phyloP scores from a whole-genome alignment of 805 yeast species.

The Kodamaea restingae region DNA sequence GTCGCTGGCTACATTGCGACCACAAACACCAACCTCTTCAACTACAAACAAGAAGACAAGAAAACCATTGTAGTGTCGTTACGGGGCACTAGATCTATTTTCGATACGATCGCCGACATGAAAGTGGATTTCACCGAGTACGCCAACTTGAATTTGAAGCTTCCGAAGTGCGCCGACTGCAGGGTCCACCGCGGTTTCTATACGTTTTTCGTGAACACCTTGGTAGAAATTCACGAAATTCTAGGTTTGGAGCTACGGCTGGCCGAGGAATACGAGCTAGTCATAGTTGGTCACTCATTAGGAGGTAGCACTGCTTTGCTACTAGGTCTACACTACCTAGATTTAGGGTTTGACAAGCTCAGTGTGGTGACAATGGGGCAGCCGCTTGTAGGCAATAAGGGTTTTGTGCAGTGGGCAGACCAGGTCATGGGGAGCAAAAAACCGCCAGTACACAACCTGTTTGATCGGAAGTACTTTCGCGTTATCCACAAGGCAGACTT shows the following conservation, averaged over 20 bases:
- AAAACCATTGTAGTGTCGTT: conserved; percentile 32
- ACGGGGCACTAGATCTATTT: conserved; percentile 41
- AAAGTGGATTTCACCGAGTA: conserved; percentile 33
- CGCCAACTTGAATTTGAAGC: conserved; percentile 16
- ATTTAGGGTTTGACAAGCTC: conserved; percentile 28
- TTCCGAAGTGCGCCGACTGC: conserved; percentile 33
- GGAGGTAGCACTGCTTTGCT: conserved; percentile 42
- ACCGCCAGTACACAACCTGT: conserved; percentile 18
- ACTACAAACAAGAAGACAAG: conserved; percentile 12
- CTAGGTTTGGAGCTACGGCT: conserved; percentile 18
- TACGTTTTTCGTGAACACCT: conserved; percentile 26
- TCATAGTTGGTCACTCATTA: conserved; percentile 28
- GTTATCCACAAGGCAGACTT: conserved; percentile 27
- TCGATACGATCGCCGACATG: conserved; percentile 38
- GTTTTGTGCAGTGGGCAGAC: conserved; percentile 37
- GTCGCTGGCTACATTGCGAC: conserved; percentile 39
- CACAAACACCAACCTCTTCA: conserved; percentile 25
- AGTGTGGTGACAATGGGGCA: conserved; percentile 42
- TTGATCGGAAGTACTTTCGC: conserved; percentile 17
- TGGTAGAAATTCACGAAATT: conserved; percentile 21
- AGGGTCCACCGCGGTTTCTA: conserved; percentile 34
- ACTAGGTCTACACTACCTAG: conserved; percentile 33
- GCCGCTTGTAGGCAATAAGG: conserved; percentile 39
- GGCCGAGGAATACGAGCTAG: conserved; percentile 14
- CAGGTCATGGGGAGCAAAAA: conserved; percentile 25